Conservation (phyloP, 129 eudicot species). For the Mikania micrantha region DNA sequence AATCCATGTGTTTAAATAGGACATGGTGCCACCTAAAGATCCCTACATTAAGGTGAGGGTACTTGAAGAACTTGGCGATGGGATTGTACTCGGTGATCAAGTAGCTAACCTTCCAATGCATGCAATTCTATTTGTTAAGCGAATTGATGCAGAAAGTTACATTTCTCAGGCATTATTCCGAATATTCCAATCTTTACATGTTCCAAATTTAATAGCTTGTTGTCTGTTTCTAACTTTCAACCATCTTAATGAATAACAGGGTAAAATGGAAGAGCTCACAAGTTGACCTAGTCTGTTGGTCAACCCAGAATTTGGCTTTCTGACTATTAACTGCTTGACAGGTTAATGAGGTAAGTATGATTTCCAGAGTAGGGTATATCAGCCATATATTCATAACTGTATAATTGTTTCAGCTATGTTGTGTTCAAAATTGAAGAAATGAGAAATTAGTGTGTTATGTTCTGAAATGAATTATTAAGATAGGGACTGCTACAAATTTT, state of each 20-base stretch:
- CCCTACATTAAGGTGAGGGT: conserved; percentile 98
- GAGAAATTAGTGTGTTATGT: background rate
- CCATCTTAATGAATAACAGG: conserved; percentile 34
- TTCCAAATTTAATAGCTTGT: background rate
- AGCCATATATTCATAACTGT: conserved; percentile 1
- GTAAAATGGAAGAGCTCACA: conserved; percentile 88
- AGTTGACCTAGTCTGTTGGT: conserved; percentile 20
- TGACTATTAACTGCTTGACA: conserved; percentile 12
- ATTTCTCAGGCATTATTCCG: conserved; percentile 57
- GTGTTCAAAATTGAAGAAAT: background rate
- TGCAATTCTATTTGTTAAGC: conserved; percentile 77
- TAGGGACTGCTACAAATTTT: background rate
- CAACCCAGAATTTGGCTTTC: conserved; percentile 10
- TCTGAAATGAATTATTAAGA: background rate
- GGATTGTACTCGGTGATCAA: conserved; percentile 71
- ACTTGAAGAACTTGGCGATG: conserved; percentile 72
- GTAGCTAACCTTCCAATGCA: conserved; percentile 67
- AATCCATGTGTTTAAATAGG: conserved; percentile 37
- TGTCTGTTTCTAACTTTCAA: background rate
- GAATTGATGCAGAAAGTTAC: conserved; percentile 85
- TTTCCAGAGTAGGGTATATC: background rate
- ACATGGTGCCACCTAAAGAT: conserved; percentile 96
- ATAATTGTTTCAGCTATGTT: too few relatives aligned
- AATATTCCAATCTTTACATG: background rate
- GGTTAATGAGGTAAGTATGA: conserved; percentile 3